A percentile compares a stretch with the other conserved stretches of the same genome.
Conservation (phyloP, 768 basidiomycete species). For the Suillus hirtellus region DNA sequence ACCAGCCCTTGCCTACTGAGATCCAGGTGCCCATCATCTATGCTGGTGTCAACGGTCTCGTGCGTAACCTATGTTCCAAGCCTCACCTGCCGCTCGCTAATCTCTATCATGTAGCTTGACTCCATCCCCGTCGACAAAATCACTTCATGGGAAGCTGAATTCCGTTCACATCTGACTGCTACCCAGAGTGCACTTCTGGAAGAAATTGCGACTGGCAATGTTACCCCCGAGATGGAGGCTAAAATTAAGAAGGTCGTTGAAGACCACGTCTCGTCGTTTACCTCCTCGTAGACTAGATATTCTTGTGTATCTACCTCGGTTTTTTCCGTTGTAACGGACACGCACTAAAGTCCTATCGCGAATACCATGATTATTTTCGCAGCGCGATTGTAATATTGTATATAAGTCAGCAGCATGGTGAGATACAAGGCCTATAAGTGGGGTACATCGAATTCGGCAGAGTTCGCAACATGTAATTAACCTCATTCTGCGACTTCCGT, state of each 20-base stretch:
- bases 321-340: background rate
- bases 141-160: constrained; percentile 88
- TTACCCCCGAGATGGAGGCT: constrained; percentile 88
- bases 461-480: background rate
- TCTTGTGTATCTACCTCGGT: constrained; percentile 1
- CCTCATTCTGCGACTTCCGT: constrained; percentile 11
- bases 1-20: constrained; percentile 92
- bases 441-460: background rate
- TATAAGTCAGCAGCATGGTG: background rate
- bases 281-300: constrained; percentile 35
- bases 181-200: constrained; percentile 74
- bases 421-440: constrained; percentile 4
- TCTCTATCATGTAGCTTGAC: constrained; percentile 62
- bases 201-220: constrained; percentile 80
- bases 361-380: constrained; percentile 32
- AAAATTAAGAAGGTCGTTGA: constrained; percentile 96
- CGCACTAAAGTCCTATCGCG: constrained; percentile 18
- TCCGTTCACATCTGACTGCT: constrained; percentile 83
- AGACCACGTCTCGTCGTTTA: constrained; percentile 83
- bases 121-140: constrained; percentile 94
- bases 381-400: constrained; percentile 17
- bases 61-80: constrained; percentile 37
- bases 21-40: constrained; percentile 98
- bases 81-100: background rate
- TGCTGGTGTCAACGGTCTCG: constrained; percentile 99